These are phyloP conservation scores for Chrysoporthe austroafricana DNA, from an alignment of 2,329 filamentous ascomycete species.

Conservation along the genomic window DNA sequence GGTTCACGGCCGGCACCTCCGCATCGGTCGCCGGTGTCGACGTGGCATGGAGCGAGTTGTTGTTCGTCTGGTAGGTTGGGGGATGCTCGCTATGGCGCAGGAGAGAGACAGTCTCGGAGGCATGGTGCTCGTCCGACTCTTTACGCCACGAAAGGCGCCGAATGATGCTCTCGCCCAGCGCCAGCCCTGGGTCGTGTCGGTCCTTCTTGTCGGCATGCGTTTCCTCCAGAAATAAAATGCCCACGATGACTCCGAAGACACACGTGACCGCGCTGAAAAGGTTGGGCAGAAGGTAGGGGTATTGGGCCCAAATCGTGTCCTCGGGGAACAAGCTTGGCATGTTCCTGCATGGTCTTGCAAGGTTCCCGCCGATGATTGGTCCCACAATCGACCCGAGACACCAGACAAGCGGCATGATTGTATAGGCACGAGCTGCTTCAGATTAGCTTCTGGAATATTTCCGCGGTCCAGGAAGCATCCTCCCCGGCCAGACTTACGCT, in stretches of 20 bases:
- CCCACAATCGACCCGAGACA: conserved; percentile 94
- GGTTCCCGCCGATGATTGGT: conserved; percentile 84
- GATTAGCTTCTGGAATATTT: conserved; percentile 23
- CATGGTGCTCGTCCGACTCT: conserved; percentile 43
- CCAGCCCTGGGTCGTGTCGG: conserved; percentile 74
- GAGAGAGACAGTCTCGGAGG: conserved; percentile 64
- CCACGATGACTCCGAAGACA: conserved; percentile 73
- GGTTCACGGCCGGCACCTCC: conserved; percentile 23
- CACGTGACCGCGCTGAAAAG: conserved; percentile 85
- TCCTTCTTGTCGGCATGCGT: conserved; percentile 84
- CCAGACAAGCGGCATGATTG: conserved; percentile 98
- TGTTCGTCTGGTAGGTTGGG: conserved; percentile 69
- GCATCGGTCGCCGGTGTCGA: conserved; percentile 38
- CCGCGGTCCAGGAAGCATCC: neutral
- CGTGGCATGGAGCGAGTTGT: conserved; percentile 56
- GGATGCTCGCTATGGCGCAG: conserved; percentile 64
- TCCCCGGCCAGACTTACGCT: conserved; percentile 64
- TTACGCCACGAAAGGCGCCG: conserved; percentile 45
- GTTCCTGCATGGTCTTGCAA: conserved; percentile 83
- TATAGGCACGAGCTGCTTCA: conserved; percentile 78
- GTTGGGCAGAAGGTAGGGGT: conserved; percentile 90
- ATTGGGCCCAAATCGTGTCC: conserved; percentile 80
- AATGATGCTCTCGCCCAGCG: conserved; percentile 74
- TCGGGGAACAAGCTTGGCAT: conserved; percentile 75
- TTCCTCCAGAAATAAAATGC: conserved; percentile 88